phyloP scores from a whole-genome alignment of 257 asterid genomes.

The Capsicum pubescens region DNA sequence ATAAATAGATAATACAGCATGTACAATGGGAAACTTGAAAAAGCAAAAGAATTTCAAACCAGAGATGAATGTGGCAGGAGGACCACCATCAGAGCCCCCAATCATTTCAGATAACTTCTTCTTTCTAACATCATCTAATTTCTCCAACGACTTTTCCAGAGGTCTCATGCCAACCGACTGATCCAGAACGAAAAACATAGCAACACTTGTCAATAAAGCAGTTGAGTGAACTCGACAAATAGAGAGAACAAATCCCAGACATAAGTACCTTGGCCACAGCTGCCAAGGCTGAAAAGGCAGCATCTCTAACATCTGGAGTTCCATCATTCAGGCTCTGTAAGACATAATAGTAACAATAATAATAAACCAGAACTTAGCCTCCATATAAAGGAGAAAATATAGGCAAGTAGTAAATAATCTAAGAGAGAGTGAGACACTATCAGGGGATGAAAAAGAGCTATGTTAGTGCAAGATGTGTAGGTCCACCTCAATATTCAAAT shows the following conservation, averaged over 20 bases:
- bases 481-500: slow-evolving; percentile 6
- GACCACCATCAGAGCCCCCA: slow-evolving; percentile 72
- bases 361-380: slow-evolving; percentile 23
- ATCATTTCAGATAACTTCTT: slow-evolving; percentile 97
- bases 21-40: slow-evolving; percentile 11
- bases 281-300: slow-evolving; percentile 95
- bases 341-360: slow-evolving; percentile 14
- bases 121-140: slow-evolving; percentile 90
- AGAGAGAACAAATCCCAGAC: slow-evolving; percentile 28
- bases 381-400: slow-evolving; percentile 22
- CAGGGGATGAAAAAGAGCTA: not conserved
- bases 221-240: slow-evolving; percentile 25
- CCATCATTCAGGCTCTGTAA: slow-evolving; percentile 94
- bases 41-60: slow-evolving; percentile 50
- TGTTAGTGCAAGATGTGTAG: not conserved
- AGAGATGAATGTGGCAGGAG: slow-evolving; percentile 52
- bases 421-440: not conserved
- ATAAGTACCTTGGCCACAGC: slow-evolving; percentile 86
- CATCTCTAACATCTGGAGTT: slow-evolving; percentile 99
- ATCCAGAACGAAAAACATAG: slow-evolving; percentile 28
- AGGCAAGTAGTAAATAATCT: not conserved
- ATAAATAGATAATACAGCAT: not conserved
- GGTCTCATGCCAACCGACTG: slow-evolving; percentile 99
- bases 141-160: slow-evolving; percentile 87
- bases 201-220: not conserved